Conservation (phyloP, 345 rosid genomes). For the Trapa incisa region DNA sequence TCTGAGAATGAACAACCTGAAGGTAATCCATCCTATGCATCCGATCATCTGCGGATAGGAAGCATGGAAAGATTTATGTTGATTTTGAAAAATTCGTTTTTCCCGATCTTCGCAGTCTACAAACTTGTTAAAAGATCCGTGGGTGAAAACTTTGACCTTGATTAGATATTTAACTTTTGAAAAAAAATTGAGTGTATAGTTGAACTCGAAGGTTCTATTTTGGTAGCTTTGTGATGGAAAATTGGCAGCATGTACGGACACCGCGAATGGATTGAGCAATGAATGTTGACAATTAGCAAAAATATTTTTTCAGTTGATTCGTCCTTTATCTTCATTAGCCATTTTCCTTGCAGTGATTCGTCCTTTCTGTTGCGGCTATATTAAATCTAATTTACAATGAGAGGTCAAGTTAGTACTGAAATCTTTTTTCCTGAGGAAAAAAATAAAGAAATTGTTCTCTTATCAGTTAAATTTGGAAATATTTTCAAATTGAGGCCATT, state of each 20-base stretch:
- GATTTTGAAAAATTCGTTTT: neutral
- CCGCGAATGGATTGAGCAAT: neutral
- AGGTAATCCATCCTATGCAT: constrained; percentile 27
- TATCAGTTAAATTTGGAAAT: neutral
- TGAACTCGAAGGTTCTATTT: neutral
- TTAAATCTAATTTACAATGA: neutral
- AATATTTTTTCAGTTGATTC: neutral
- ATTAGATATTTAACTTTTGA: neutral
- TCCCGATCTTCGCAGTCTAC: neutral
- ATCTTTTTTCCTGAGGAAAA: neutral
- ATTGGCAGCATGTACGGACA: neutral
- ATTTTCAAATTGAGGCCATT: neutral
- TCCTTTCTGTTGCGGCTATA: neutral
- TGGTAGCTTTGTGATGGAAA: neutral
- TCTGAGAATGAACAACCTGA: constrained; percentile 81
- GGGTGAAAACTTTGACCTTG: neutral
- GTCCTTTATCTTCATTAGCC: neutral
- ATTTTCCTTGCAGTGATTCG: neutral
- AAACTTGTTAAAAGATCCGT: neutral
- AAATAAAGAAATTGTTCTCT: no score
- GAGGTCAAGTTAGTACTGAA: neutral
- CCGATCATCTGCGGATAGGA: neutral
- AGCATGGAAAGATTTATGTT: neutral
- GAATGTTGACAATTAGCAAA: neutral
- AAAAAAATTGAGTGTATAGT: neutral